Evolutionary conservation across 495 filamentous ascomycete species (phyloP).

Genomic region (Platismatia glauca): DNA sequence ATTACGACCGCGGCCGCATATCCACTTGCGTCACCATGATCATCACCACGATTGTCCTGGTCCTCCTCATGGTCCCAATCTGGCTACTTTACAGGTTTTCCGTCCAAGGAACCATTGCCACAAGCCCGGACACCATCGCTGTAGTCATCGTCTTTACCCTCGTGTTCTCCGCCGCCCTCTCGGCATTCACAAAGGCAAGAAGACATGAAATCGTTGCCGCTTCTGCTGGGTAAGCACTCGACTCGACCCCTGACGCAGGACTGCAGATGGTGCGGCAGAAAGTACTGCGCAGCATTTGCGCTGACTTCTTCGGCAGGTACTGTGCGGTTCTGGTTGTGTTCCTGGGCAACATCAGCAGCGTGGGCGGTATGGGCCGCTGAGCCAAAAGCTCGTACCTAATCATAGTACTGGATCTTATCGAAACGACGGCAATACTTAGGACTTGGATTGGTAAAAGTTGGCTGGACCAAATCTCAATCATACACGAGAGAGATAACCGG

Average conservation of each 20-base stretch:
- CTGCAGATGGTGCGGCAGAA: neutral
- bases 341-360: conserved; percentile 23
- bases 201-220: conserved; percentile 39
- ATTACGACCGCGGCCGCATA: conserved; percentile 31
- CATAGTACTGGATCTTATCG: no score
- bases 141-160: conserved; percentile 31
- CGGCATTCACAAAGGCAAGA: conserved; percentile 31
- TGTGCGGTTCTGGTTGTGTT: conserved; percentile 28
- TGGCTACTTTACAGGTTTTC: conserved; percentile 32
- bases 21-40: conserved; percentile 30
- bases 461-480: no score
- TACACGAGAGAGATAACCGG: no score
- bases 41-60: conserved; percentile 30
- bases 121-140: conserved; percentile 18
- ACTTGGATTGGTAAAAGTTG: no score
- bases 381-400: neutral
- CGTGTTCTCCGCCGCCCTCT: conserved; percentile 31
- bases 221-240: conserved; percentile 29
- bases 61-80: conserved; percentile 36
- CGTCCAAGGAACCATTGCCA: conserved; percentile 12
- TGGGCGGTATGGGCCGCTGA: neutral
- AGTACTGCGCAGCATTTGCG: neutral
- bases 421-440: no score
- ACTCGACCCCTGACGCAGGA: no score
- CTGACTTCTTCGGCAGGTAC: conserved; percentile 16